Conservation (phyloP, 768 basidiomycete genomes). For the Boletus edulis region DNA sequence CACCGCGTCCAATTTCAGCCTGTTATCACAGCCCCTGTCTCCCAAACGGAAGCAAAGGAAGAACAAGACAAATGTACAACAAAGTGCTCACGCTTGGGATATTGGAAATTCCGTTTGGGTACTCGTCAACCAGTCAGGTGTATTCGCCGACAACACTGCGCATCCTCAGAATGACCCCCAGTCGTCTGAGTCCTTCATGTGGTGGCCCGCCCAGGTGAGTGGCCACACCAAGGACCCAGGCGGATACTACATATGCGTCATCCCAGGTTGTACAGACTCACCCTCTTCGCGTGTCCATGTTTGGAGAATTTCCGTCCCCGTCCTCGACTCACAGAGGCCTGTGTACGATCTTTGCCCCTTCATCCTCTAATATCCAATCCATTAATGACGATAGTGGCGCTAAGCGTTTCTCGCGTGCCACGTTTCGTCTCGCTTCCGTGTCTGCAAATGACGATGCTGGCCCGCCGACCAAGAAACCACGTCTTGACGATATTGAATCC, state of each 20-base stretch:
- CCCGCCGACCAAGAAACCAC: conserved; percentile 49
- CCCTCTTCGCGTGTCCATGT: conserved; percentile 30
- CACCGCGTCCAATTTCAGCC: conserved; percentile 8
- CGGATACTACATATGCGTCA: conserved; percentile 6
- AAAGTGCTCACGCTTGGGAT: conserved; percentile 12
- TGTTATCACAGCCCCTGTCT: conserved; percentile 21
- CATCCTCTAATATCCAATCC: conserved; percentile 41
- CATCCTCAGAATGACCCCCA: conserved; percentile 24
- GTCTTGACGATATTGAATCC: conserved; percentile 27
- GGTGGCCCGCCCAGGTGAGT: conserved; percentile 74
- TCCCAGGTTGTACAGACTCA: conserved; percentile 24
- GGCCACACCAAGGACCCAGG: background rate
- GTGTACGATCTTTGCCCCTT: conserved; percentile 32
- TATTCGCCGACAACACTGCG: conserved; percentile 31
- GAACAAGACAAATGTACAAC: conserved; percentile 1
- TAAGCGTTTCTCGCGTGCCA: conserved; percentile 43
- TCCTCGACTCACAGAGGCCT: conserved; percentile 24
- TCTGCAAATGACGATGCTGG: background rate
- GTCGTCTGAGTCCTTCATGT: conserved; percentile 33
- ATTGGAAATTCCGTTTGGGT: conserved; percentile 52
- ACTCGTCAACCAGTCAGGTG: conserved; percentile 41
- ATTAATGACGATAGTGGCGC: conserved; percentile 32
- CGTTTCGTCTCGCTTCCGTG: conserved; percentile 27
- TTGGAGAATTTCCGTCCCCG: conserved; percentile 29
- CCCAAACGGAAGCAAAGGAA: conserved; percentile 21